These are phyloP conservation scores for Monilinia aucupariae DNA, from an alignment of 2,329 filamentous ascomycete genomes.

Conservation along the genomic window DNA sequence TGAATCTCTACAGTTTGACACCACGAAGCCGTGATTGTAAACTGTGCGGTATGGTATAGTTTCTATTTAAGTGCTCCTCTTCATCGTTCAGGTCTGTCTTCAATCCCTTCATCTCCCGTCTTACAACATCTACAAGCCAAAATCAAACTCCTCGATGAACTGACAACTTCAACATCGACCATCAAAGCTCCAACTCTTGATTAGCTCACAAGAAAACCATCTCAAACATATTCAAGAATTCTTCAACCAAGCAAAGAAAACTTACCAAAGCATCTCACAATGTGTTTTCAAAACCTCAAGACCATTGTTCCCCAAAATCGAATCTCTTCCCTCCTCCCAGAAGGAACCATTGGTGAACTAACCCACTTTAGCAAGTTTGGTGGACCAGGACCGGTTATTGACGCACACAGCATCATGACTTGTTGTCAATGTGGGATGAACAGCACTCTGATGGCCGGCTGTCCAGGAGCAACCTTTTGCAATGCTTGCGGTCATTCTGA, in stretches of 20 bases:
- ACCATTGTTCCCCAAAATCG: background rate
- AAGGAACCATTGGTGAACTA: background rate
- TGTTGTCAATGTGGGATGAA: slow-evolving; percentile 5
- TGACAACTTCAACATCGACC: background rate
- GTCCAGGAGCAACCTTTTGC: slow-evolving; percentile 1
- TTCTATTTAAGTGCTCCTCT: background rate
- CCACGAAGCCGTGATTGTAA: background rate
- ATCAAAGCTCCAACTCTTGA: background rate
- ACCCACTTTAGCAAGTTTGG: background rate
- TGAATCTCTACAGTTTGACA: background rate
- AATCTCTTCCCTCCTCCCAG: background rate
- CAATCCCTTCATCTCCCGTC: background rate
- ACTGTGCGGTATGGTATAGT: background rate
- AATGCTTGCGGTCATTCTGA: slow-evolving; percentile 9
- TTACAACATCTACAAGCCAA: background rate
- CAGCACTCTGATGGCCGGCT: background rate
- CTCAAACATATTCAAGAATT: background rate
- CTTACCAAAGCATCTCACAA: background rate
- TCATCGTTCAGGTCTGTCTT: background rate
- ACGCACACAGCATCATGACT: background rate
- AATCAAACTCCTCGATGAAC: background rate
- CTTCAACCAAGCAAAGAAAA: background rate
- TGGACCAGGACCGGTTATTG: background rate
- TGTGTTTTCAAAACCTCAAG: background rate
- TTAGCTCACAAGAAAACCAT: background rate